Base-by-base conservation (phyloP, 1,284 basidiomycete genomes). In the Heterobasidion occidentale region DNA sequence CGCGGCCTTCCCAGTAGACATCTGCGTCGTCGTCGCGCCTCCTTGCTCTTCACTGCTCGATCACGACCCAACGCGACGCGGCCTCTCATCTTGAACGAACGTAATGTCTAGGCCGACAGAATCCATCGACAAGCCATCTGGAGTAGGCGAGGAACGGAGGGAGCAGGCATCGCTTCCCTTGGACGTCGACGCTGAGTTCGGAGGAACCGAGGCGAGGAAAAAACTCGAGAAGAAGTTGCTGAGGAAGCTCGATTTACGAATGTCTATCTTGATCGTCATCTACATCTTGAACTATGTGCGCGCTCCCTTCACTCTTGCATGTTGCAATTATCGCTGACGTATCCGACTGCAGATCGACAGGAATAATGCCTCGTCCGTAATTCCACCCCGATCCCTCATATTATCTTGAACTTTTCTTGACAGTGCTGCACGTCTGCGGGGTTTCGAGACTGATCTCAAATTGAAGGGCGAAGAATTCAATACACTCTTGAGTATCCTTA, bases 401-500 rank as follows among this genome's bases (percentile, higher is more conserved):
- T 20, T 14, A 42, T 44, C 19, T 36, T 17, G 36, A 19, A 44
- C 48, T 36, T 34, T 34, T 15, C 9, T n/a, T 35, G 12, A 36
- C 60, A 84, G 83, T 54, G 86, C 85, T 15, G 86, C 87, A 12
- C 72, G 86, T 47, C 65, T 89, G 45, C 77, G 79, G 56, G 89
- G 89, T 1, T 83, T 91, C 58, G 88, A 90, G 64, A 68, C 73
- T 46, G 89, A 91, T 65, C 73, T 92, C 17, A 64, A 79, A 34
- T 72, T 91, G 44, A 73, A 78, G 55, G 85, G 81, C 20, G 74
- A 74, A 47, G 77, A 91, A 64, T 92, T 90, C 67, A 79, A 83
- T 9, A 88, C 85, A 0, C 69, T 90, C 27, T 69, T 93, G 36
- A 84, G 83, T 20, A 82, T 91, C 59, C 78, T 92, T 92, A 89